These are phyloP conservation scores for Mycena citricolor DNA, from an alignment of 1,284 basidiomycete species.

Conservation along the genomic window DNA sequence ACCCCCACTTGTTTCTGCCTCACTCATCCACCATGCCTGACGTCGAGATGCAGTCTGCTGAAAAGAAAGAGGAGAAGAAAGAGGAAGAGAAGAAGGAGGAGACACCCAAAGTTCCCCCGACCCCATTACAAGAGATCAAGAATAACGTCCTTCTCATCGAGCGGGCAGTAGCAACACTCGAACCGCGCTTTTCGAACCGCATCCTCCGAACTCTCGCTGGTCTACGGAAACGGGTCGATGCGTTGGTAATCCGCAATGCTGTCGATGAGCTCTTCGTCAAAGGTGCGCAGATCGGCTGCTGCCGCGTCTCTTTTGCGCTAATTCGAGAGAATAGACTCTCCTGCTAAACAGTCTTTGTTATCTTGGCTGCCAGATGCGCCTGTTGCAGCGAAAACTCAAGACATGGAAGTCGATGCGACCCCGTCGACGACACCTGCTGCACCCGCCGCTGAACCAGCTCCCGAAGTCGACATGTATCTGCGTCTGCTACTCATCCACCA, in stretches of 20 bases:
- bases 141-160: slow-evolving; percentile 86
- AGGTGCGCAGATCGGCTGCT: slow-evolving; percentile 45
- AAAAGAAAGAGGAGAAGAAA: slow-evolving; percentile 43
- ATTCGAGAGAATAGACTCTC: slow-evolving; percentile 48
- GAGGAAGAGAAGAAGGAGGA: slow-evolving; percentile 38
- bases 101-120: slow-evolving; percentile 43
- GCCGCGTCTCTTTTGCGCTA: slow-evolving; percentile 3
- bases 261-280: slow-evolving; percentile 76
- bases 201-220: slow-evolving; percentile 84
- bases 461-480: slow-evolving; percentile 90
- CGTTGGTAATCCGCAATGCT: slow-evolving; percentile 58
- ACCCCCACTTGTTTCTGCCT: slow-evolving; percentile 18
- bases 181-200: slow-evolving; percentile 91
- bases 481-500: slow-evolving; percentile 84
- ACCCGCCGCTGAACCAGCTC: slow-evolving; percentile 62
- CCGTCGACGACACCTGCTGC: slow-evolving; percentile 28
- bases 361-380: slow-evolving; percentile 58
- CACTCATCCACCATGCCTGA: slow-evolving; percentile 49
- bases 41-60: slow-evolving; percentile 61
- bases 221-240: slow-evolving; percentile 74
- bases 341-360: slow-evolving; percentile 59
- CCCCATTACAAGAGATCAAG: slow-evolving; percentile 78
- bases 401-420: slow-evolving; percentile 76
- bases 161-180: slow-evolving; percentile 83
- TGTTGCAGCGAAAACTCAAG: slow-evolving; percentile 38